Evolutionary conservation across 176 grass and related monocot genomes (phyloP).

Genomic region (Oryza coarctata): DNA sequence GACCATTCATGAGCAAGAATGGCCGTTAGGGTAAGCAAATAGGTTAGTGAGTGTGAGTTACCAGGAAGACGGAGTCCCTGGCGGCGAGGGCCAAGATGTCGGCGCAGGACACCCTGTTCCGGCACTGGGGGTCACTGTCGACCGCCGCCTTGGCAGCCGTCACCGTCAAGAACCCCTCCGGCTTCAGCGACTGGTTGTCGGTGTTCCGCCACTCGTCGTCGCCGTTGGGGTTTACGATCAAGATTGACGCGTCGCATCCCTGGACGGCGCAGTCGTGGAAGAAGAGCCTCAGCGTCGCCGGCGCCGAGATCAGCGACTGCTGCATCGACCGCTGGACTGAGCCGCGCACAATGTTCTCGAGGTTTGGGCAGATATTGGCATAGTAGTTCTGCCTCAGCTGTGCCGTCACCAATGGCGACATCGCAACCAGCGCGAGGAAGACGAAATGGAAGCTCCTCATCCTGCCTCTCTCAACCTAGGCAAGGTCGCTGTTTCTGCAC

Average conservation of each 20-base stretch:
- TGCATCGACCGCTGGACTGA: conserved; percentile 43
- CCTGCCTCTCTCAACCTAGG: neutral
- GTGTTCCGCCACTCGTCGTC: conserved; percentile 62
- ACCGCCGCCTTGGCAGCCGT: conserved; percentile 57
- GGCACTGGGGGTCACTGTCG: conserved; percentile 55
- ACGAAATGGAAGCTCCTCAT: conserved; percentile 40
- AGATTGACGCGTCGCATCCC: conserved; percentile 70
- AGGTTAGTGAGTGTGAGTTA: conserved; percentile 17
- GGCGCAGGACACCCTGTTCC: conserved; percentile 66
- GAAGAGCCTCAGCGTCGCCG: conserved; percentile 59
- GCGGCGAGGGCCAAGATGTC: conserved; percentile 75
- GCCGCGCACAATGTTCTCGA: conserved; percentile 47
- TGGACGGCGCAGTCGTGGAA: conserved; percentile 76
- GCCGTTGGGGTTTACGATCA: conserved; percentile 51
- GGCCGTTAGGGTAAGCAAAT: neutral
- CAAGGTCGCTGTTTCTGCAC: conserved; percentile 23
- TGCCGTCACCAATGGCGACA: neutral
- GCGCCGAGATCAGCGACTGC: conserved; percentile 37
- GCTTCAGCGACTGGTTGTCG: conserved; percentile 52
- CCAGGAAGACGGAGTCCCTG: conserved; percentile 56
- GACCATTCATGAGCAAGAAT: neutral
- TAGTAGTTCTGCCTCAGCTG: conserved; percentile 48
- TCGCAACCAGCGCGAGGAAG: neutral
- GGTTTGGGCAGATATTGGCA: conserved; percentile 48
- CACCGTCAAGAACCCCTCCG: conserved; percentile 49